Conservation (phyloP, 2,329 filamentous ascomycete species). For the Fusarium domesticum region DNA sequence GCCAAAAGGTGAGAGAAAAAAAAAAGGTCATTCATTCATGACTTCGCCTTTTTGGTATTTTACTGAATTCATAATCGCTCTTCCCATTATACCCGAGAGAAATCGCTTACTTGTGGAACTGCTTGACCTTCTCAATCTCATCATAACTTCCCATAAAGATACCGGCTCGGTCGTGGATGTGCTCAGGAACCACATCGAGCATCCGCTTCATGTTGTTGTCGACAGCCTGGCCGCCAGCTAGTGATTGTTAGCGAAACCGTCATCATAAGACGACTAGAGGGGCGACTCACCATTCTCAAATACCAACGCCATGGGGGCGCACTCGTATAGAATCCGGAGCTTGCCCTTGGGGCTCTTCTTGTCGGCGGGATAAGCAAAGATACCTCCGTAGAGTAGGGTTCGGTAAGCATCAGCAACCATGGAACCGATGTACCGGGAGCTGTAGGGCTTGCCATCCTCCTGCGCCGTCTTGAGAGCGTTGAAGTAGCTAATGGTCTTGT, state of each 20-base stretch:
- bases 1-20: too few relatives aligned
- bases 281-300: slow-evolving; percentile 85
- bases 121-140: slow-evolving; percentile 93
- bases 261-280: neutral
- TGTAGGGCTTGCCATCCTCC: slow-evolving; percentile 81
- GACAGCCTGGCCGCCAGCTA: slow-evolving; percentile 87
- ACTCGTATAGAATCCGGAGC: slow-evolving; percentile 95
- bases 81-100: slow-evolving; percentile 10
- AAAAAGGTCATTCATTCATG: slow-evolving; percentile 24
- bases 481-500: slow-evolving; percentile 83
- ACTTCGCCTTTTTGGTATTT: slow-evolving; percentile 22
- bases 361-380: slow-evolving; percentile 96
- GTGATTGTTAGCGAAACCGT: slow-evolving; percentile 29
- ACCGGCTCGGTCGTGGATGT: slow-evolving; percentile 92
- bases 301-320: slow-evolving; percentile 97
- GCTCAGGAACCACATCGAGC: slow-evolving; percentile 82
- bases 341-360: slow-evolving; percentile 99
- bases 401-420: slow-evolving; percentile 99
- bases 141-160: slow-evolving; percentile 96
- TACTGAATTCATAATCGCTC: slow-evolving; percentile 18
- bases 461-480: slow-evolving; percentile 80
- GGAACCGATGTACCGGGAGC: slow-evolving; percentile 88
- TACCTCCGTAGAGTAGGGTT: slow-evolving; percentile 89
- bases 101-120: slow-evolving; percentile 56
- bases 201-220: slow-evolving; percentile 90